These are phyloP conservation scores for Xylaria telfairii DNA, from an alignment of 495 filamentous ascomycete genomes.

Conservation along the genomic window DNA sequence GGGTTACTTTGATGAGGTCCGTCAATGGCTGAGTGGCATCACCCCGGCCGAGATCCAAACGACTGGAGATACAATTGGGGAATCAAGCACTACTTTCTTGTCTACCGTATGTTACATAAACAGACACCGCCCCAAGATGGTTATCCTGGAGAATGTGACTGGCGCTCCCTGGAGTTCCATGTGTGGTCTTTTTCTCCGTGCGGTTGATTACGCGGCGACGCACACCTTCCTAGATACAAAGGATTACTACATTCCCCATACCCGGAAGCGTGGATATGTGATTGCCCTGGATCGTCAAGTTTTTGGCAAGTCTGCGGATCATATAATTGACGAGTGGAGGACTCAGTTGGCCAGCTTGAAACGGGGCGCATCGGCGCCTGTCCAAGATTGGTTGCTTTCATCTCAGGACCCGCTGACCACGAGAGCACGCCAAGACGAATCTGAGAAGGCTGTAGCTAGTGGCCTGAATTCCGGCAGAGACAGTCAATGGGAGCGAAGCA, in stretches of 20 bases:
- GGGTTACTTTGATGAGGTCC: slow-evolving; percentile 22
- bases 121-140: slow-evolving; percentile 62
- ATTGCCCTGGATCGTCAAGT: slow-evolving; percentile 60
- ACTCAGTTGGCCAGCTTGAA: slow-evolving; percentile 50
- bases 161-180: slow-evolving; percentile 69
- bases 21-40: slow-evolving; percentile 15
- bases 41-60: slow-evolving; percentile 21
- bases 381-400: slow-evolving; percentile 66
- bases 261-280: slow-evolving; percentile 74
- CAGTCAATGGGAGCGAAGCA: slow-evolving; percentile 63
- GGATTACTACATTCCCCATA: slow-evolving; percentile 81
- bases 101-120: slow-evolving; percentile 65
- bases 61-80: slow-evolving; percentile 55
- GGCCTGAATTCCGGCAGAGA: slow-evolving; percentile 35
- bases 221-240: slow-evolving; percentile 68
- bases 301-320: slow-evolving; percentile 29
- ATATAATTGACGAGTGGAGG: slow-evolving; percentile 30
- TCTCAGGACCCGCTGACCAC: slow-evolving; percentile 64
- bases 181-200: slow-evolving; percentile 48
- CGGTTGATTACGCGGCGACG: slow-evolving; percentile 61
- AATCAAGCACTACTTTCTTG: slow-evolving; percentile 74
- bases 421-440: slow-evolving; percentile 49
- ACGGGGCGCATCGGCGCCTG: slow-evolving; percentile 66
- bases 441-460: slow-evolving; percentile 37
- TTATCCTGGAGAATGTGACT: slow-evolving; percentile 78